A percentile compares a stretch with the other conserved stretches of the same genome.
Conservation (phyloP, 768 basidiomycete genomes). For the Agaricus bisporus region DNA sequence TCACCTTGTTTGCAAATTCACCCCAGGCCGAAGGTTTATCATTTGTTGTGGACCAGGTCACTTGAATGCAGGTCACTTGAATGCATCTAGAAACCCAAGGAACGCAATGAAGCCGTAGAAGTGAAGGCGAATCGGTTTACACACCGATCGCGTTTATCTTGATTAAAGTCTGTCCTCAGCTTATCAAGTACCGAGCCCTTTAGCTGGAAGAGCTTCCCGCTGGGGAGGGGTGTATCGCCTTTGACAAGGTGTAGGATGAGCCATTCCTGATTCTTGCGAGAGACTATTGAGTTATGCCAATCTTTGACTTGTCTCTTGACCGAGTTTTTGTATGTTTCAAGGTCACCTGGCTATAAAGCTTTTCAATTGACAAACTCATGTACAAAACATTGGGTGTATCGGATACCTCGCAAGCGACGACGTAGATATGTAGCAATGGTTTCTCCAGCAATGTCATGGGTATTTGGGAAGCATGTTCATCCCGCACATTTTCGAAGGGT, state of each 20-base stretch:
- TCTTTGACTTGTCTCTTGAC: slow-evolving; percentile 88
- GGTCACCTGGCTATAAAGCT: slow-evolving; percentile 42
- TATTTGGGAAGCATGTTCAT: slow-evolving; percentile 71
- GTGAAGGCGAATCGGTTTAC: background rate
- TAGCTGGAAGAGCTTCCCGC: slow-evolving; percentile 72
- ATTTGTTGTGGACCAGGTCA: slow-evolving; percentile 66
- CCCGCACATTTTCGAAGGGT: slow-evolving; percentile 58
- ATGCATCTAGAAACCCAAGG: slow-evolving; percentile 49
- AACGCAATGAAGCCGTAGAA: background rate
- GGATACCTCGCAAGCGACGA: slow-evolving; percentile 81
- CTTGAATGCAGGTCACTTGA: slow-evolving; percentile 76
- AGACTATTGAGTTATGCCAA: slow-evolving; percentile 67
- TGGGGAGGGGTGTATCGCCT: slow-evolving; percentile 53
- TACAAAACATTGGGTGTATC: background rate
- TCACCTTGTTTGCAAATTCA: slow-evolving; percentile 82
- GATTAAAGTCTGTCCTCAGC: slow-evolving; percentile 87
- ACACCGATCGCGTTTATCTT: slow-evolving; percentile 81
- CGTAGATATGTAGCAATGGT: slow-evolving; percentile 80
- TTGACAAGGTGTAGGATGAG: slow-evolving; percentile 77
- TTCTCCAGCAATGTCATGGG: slow-evolving; percentile 77
- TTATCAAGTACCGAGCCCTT: slow-evolving; percentile 86
- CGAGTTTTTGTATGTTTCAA: slow-evolving; percentile 72
- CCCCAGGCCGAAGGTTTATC: slow-evolving; percentile 82
- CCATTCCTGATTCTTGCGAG: slow-evolving; percentile 88
- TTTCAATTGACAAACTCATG: slow-evolving; percentile 10